A percentile compares a stretch with the other conserved stretches of the same genome.
These are phyloP conservation scores for Aspergillus hancockii DNA, from an alignment of 495 filamentous ascomycete genomes.

Conservation along the genomic window DNA sequence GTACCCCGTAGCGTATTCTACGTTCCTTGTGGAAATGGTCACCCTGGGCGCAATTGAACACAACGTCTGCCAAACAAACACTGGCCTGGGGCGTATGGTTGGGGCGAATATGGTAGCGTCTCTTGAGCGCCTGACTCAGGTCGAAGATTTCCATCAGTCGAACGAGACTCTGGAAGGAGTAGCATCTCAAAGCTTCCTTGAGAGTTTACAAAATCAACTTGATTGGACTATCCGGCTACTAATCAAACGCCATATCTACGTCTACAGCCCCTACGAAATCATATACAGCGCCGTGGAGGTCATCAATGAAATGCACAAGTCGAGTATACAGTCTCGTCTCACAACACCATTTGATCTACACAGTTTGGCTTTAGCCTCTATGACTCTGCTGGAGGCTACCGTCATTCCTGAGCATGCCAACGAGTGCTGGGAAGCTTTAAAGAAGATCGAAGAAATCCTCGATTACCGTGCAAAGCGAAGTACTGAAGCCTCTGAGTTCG, in stretches of 20 bases:
- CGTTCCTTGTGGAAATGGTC: slow-evolving; percentile 44
- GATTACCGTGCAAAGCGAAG: slow-evolving; percentile 37
- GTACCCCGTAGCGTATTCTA: slow-evolving; percentile 41
- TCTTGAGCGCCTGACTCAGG: slow-evolving; percentile 41
- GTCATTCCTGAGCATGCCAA: slow-evolving; percentile 48
- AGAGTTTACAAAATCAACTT: slow-evolving; percentile 61
- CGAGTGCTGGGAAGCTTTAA: slow-evolving; percentile 47
- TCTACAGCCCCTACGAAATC: slow-evolving; percentile 59
- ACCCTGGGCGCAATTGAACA: slow-evolving; percentile 36
- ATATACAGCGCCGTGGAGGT: slow-evolving; percentile 63
- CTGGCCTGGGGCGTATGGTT: slow-evolving; percentile 41
- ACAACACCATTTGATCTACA: slow-evolving; percentile 69
- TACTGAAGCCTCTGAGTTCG: slow-evolving; percentile 32
- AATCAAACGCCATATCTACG: slow-evolving; percentile 55
- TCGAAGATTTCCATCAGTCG: slow-evolving; percentile 39
- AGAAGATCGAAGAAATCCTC: slow-evolving; percentile 47
- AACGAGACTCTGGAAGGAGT: slow-evolving; percentile 34
- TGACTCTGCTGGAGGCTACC: slow-evolving; percentile 67
- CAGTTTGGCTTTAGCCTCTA: slow-evolving; percentile 63
- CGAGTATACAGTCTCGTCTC: slow-evolving; percentile 45
- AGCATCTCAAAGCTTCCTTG: slow-evolving; percentile 33
- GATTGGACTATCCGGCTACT: slow-evolving; percentile 76
- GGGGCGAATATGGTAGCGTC: slow-evolving; percentile 39
- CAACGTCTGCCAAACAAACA: slow-evolving; percentile 44
- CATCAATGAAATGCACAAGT: slow-evolving; percentile 55